Evolutionary conservation across 2,329 filamentous ascomycete genomes (phyloP).

Genomic region (Penicillium decumbens): DNA sequence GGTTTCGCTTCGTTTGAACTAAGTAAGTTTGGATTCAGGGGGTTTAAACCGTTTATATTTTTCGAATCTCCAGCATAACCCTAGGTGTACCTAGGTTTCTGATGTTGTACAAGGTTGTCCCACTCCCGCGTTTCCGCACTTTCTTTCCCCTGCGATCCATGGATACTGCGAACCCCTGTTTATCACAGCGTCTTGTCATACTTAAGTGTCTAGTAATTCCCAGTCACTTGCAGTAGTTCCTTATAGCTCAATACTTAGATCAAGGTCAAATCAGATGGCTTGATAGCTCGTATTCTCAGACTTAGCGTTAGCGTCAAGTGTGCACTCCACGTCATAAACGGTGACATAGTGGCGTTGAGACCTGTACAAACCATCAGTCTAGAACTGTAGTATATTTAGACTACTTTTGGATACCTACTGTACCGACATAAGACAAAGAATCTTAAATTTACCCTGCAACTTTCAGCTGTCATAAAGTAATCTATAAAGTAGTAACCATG

Average conservation of each 20-base stretch:
- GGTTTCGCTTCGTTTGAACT: neutral
- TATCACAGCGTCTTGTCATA: neutral
- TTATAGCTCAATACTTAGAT: neutral
- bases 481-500: neutral
- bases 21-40: neutral
- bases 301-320: neutral
- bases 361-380: neutral
- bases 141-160: conserved; percentile 2
- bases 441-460: neutral
- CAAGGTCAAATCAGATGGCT: neutral
- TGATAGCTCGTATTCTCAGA: conserved; percentile 5
- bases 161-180: neutral
- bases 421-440: neutral
- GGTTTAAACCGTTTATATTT: neutral
- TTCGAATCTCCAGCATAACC: neutral
- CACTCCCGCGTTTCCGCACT: neutral
- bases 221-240: neutral
- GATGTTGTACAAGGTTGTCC: neutral
- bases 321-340: neutral
- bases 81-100: no score
- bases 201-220: neutral
- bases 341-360: neutral
- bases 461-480: neutral
- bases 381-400: neutral
- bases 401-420: no score